Evolutionary conservation across 1,139 yeast species (phyloP), one percentile per base, ranked within the genome.

Genomic region (Suhomyces bolitotheri): DNA sequence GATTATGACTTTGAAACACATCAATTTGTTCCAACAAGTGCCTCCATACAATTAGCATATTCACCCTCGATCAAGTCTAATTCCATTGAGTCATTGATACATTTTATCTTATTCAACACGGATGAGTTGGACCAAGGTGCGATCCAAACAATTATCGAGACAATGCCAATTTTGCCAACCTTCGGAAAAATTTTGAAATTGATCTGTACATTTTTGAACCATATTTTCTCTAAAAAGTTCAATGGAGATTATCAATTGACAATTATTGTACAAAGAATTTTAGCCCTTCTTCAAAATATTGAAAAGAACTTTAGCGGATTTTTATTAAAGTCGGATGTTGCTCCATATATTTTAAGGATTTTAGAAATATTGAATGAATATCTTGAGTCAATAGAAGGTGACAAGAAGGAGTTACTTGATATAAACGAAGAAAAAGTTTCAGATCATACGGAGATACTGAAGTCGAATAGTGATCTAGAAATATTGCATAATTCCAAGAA

Each of bases 51-150:
- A 23, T 36, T 44, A 27, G 36, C 44, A 25, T 40, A 28, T 25
- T 30, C 33, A 7, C 28, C 44, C n/a, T 22, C 41, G 4, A 25
- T 31, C 7, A 22, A 27, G 16, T 25, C 35, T 9, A 47, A 46
- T 14, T 56, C 87, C 1, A 56, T 79, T 12, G 96, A 87, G 54
- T 75, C 89, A 26, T 67, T 88, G 27, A 74, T 89, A 41, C 96
- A 88, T 56, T 77, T 85, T 8, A 65, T 85, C 22, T 58, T 87
- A 6, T 86, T 86, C 58, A 50, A 44, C 21, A 50, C 53, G 23
- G 41, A 50, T 20, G 55, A 57, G 65, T 45, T 63, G 65, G 23
- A 49, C 25, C 20, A 40, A 4, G 38, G 38, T 4, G 55, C 68
- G 24, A 66, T 75, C 4, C 53, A 54, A 16, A 76, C 78, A 35